These are phyloP conservation scores for Cordyceps cateniannulata DNA, from an alignment of 2,329 filamentous ascomycete genomes.

Conservation along the genomic window DNA sequence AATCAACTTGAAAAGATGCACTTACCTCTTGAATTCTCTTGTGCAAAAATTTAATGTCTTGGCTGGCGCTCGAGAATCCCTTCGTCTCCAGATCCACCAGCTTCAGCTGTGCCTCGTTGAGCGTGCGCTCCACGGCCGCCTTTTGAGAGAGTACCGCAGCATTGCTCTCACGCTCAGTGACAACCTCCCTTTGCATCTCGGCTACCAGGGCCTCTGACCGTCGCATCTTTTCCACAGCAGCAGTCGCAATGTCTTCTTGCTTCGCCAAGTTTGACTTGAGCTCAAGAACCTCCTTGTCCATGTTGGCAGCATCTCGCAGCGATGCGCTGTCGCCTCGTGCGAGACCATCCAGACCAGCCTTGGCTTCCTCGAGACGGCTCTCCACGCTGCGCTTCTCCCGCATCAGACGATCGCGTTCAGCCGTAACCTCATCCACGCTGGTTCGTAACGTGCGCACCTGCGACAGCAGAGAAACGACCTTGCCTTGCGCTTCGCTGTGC, in stretches of 20 bases:
- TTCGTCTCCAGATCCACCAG: conserved; percentile 95
- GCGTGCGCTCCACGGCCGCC: conserved; percentile 76
- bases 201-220: conserved; percentile 79
- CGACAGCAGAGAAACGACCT: conserved; percentile 82
- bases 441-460: conserved; percentile 82
- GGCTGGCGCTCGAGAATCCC: conserved; percentile 87
- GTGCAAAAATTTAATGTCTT: conserved; percentile 91
- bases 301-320: conserved; percentile 79
- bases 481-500: conserved; percentile 90
- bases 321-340: conserved; percentile 79
- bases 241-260: conserved; percentile 85
- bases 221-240: conserved; percentile 95
- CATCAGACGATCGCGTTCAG: conserved; percentile 76
- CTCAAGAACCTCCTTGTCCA: conserved; percentile 83
- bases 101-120: conserved; percentile 84
- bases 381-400: conserved; percentile 91
- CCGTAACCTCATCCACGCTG: conserved; percentile 75
- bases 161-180: conserved; percentile 74
- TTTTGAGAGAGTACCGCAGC: conserved; percentile 84
- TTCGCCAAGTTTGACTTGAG: conserved; percentile 84
- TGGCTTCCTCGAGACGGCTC: conserved; percentile 77
- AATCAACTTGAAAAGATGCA: not conserved
- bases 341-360: conserved; percentile 80
- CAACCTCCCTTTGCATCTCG: conserved; percentile 91
- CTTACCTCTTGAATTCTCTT: conserved; percentile 81